phyloP scores from a whole-genome alignment of 345 rosid genomes.

The Lumnitzera littorea region DNA sequence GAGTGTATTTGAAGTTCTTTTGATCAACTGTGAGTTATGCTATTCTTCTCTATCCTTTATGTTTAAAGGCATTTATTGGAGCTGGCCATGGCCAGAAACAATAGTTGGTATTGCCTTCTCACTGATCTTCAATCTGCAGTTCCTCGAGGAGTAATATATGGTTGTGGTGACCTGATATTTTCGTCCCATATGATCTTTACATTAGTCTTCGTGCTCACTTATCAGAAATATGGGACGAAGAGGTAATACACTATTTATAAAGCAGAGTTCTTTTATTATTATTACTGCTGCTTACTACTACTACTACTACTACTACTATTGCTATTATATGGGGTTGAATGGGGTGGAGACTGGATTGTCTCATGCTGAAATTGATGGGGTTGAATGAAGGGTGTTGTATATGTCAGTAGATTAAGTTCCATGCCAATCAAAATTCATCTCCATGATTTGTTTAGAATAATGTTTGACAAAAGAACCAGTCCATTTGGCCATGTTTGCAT shows the following conservation, averaged over 20 bases:
- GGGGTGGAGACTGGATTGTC: no score
- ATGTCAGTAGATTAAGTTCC: no score
- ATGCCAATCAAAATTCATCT: no score
- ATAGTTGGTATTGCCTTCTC: conserved; percentile 4
- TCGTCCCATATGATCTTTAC: conserved; percentile 99
- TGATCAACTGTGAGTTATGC: conserved; percentile 59
- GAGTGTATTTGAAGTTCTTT: conserved; percentile 54
- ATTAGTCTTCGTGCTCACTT: conserved; percentile 80
- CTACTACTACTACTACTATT: no score
- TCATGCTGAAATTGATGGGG: no score
- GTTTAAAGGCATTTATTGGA: no score
- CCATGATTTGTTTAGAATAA: no score
- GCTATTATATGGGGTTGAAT: no score
- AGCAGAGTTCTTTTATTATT: neutral
- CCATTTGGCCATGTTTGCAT: neutral
- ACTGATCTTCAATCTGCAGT: conserved; percentile 47
- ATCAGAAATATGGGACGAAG: conserved; percentile 88
- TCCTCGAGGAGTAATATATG: conserved; percentile 82
- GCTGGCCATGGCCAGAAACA: no score
- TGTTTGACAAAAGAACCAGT: no score
- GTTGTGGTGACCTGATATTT: conserved; percentile 97
- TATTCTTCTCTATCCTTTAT: neutral
- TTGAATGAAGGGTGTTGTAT: no score
- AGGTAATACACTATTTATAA: conserved; percentile 37
- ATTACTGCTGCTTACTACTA: no score